These are phyloP conservation scores for Sporothrix curviconia DNA, from an alignment of 2,329 filamentous ascomycete genomes.

Conservation along the genomic window DNA sequence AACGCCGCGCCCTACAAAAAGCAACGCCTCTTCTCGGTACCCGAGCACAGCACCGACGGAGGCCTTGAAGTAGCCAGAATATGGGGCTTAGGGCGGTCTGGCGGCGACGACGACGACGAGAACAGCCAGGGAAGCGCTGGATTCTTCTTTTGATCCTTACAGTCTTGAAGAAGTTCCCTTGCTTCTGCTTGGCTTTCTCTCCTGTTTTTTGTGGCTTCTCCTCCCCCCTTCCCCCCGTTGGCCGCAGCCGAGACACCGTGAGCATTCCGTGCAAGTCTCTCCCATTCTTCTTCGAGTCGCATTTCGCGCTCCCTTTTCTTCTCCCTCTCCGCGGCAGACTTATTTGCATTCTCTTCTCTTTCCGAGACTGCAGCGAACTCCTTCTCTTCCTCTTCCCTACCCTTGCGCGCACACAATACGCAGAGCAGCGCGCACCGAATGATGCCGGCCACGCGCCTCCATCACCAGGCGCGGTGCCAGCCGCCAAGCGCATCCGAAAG, in stretches of 20 bases:
- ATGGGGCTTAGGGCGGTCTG: constrained; percentile 1
- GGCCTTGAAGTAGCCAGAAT: neutral
- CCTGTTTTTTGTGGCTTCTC: neutral
- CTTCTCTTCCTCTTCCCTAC: no score
- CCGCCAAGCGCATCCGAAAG: constrained; percentile 51
- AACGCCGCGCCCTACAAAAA: neutral
- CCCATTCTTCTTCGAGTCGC: no score
- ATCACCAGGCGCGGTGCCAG: constrained; percentile 44
- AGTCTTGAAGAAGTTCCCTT: neutral
- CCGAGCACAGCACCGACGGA: neutral
- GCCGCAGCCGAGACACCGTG: no score
- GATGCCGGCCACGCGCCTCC: constrained; percentile 44
- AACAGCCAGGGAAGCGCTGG: neutral
- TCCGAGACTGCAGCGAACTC: no score
- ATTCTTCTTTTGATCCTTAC: neutral
- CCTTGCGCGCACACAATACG: no score
- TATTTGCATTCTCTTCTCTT: no score
- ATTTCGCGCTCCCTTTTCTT: no score
- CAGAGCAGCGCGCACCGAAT: no score
- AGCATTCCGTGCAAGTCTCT: no score
- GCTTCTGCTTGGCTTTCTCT: no score
- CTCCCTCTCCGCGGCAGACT: no score
- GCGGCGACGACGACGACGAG: constrained; percentile 13
- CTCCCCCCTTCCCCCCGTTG: neutral
- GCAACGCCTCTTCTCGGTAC: no score